Conservation (phyloP, 331 rosid genomes). For the Malus hybrid region DNA sequence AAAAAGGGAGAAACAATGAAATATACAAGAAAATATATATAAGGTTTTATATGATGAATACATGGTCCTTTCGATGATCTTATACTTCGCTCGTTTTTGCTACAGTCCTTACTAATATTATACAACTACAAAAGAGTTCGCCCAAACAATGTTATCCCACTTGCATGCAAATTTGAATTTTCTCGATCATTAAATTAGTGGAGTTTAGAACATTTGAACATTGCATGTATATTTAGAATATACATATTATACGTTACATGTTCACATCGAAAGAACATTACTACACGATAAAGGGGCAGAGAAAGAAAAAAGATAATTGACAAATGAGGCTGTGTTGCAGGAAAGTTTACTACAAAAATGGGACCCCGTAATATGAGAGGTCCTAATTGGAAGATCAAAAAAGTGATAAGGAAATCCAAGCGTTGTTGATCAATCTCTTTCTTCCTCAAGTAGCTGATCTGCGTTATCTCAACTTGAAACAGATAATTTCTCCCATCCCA, state of each 20-base stretch:
- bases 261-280: not conserved
- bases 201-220: not conserved
- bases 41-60: no score
- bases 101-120: no score
- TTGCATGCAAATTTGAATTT: no score
- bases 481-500: not conserved
- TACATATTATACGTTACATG: not conserved
- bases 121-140: no score
- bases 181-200: no score
- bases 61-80: no score
- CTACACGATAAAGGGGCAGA: not conserved
- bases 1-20: no score
- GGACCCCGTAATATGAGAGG: not conserved
- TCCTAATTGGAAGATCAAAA: not conserved
- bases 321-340: not conserved
- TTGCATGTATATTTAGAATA: no score
- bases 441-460: not conserved
- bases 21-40: no score
- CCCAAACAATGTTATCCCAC: no score
- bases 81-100: no score
- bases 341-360: not conserved
- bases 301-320: no score
- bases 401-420: conserved; percentile 2
- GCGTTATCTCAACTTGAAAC: not conserved
- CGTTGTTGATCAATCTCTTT: conserved; percentile 33